Percentiles rank a stretch among this genome's conserved stretches.
Conservation (phyloP, 2,329 filamentous ascomycete species). For the Penicillium verrucosum region DNA sequence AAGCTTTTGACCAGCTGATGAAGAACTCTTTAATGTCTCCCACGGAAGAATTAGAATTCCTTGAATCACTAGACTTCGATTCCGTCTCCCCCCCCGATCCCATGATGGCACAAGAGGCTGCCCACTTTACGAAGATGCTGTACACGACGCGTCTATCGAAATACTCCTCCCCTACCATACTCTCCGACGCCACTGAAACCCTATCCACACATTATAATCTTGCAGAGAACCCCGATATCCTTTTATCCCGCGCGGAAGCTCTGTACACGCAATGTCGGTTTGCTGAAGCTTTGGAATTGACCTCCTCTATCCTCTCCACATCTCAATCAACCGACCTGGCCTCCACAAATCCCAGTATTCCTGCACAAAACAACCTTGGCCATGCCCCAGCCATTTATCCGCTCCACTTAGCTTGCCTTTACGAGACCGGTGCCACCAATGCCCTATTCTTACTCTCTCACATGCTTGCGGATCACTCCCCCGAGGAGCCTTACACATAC, state of each 20-base stretch:
- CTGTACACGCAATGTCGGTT: constrained; percentile 94
- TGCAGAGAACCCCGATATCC: constrained; percentile 78
- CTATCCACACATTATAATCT: constrained; percentile 93
- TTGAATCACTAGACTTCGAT: constrained; percentile 87
- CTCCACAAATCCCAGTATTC: constrained; percentile 26
- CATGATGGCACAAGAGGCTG: constrained; percentile 75
- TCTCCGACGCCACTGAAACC: constrained; percentile 82
- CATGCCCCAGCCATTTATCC: constrained; percentile 66
- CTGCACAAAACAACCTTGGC: constrained; percentile 40
- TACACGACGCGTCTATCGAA: constrained; percentile 95
- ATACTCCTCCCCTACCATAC: constrained; percentile 80
- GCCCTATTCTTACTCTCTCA: constrained; percentile 88
- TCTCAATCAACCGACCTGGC: constrained; percentile 78
- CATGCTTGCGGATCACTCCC: constrained; percentile 86
- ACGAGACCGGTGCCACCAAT: constrained; percentile 82
- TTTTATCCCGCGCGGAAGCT: constrained; percentile 84
- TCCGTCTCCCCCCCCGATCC: constrained; percentile 67
- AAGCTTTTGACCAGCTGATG: constrained; percentile 97
- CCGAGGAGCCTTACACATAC: constrained; percentile 87
- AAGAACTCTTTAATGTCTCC: constrained; percentile 89
- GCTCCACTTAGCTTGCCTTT: constrained; percentile 84
- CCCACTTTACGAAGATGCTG: constrained; percentile 90
- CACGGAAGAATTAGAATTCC: constrained; percentile 83
- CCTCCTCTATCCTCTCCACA: constrained; percentile 73
- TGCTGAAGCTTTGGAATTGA: constrained; percentile 78